Conservation (phyloP, 1,284 basidiomycete species). For the Leccinum subrobustum region DNA sequence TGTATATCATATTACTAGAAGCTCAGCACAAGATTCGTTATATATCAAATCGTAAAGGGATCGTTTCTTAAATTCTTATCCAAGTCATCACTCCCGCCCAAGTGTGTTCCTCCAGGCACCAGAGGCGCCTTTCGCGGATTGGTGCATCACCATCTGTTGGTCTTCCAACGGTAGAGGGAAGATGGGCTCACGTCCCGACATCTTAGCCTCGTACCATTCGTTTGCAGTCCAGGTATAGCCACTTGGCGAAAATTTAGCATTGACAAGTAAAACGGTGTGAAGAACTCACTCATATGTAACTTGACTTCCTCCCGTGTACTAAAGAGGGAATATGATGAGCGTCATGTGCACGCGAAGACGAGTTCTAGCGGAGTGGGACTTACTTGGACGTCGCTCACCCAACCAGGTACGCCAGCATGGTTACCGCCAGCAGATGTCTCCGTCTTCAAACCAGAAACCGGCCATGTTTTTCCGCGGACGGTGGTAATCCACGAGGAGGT, state of each 20-base stretch:
- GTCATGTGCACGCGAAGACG: background rate
- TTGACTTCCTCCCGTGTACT: slow-evolving; percentile 22
- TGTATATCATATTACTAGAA: no score
- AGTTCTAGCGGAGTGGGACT: slow-evolving; percentile 1
- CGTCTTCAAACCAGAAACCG: slow-evolving; percentile 13
- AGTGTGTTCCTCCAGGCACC: slow-evolving; percentile 16
- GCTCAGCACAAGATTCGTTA: no score
- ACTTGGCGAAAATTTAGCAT: slow-evolving; percentile 9
- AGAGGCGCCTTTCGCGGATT: slow-evolving; percentile 9
- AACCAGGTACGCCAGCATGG: slow-evolving; percentile 19
- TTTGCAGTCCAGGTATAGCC: slow-evolving; percentile 24
- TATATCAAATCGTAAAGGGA: background rate
- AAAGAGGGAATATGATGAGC: slow-evolving; percentile 1
- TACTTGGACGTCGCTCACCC: slow-evolving; percentile 15
- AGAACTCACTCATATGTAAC: slow-evolving; percentile 22
- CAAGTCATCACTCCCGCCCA: slow-evolving; percentile 1
- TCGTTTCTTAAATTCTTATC: background rate
- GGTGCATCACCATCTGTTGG: background rate
- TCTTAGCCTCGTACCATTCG: slow-evolving; percentile 21
- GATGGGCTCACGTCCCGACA: slow-evolving; percentile 19
- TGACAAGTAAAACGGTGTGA: background rate
- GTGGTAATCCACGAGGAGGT: slow-evolving; percentile 25
- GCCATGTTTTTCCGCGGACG: slow-evolving; percentile 29
- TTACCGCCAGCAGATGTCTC: slow-evolving; percentile 5
- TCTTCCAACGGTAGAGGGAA: background rate